Evolutionary conservation across 495 filamentous ascomycete genomes (phyloP), one percentile per base, ranked within the genome.

Genomic region (Talaromyces thailandensis): DNA sequence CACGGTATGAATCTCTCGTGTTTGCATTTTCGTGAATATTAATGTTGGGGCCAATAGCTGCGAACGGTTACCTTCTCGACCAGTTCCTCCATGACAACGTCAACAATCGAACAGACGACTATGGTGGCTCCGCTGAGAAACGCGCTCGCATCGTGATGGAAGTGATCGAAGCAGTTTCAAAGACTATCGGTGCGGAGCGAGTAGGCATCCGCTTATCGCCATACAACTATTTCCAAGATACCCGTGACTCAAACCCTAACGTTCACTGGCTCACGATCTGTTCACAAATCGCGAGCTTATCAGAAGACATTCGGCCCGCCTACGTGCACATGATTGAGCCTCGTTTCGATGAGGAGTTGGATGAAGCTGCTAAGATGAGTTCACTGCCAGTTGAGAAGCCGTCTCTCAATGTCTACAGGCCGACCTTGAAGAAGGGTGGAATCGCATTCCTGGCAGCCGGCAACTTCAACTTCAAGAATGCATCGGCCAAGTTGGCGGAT

Each of bases 61-160:
- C 75, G 80, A 48, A 71, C 73, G 89, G 88, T 6, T 91, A 90
- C 67, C 72, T 92, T 50, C 73, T 90, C 55, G 86, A 92, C 67
- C 89, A 92, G 71, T 92, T 92, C 69, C 75, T 73, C 1, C 87
- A 88, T 66, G 84, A 87, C 65, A 74, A 66, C 11, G 73, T 66
- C 63, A 92, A 92, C 73, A 68, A 76, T 66, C 81, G 89, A 3
- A 84, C 78, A 5, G 89, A 92, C 67, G 55, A 64, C 18, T 92
- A 83, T 68, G 89, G 89, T 25, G 88, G 89, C 25, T 86, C 81
- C 64, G 70, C 91, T 18, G 88, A 90, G 76, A 88, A 88, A 63
- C 80, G 90, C 21, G 76, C 83, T 7, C 81, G 83, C 25, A 88
- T 93, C 61, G 79, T 75, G 2, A 35, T 90, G n/a, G 88, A 90